Percentiles rank a stretch among this genome's conserved stretches.
Evolutionary conservation across 352 stramenopile species (phyloP).

Genomic region (Phytophthora vignae): DNA sequence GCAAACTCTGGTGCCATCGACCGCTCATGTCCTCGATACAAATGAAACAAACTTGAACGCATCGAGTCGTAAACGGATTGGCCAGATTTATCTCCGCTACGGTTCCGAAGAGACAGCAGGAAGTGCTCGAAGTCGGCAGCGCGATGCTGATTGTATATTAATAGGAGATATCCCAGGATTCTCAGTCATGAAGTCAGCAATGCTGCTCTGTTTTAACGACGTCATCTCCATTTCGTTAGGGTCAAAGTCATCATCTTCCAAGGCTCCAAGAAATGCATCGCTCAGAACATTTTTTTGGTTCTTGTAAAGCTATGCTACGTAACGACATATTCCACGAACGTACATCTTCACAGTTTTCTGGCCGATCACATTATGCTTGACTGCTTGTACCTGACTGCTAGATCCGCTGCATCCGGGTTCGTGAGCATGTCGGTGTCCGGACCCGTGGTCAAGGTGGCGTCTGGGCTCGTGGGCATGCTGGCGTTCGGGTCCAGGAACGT

Average conservation of each 20-base stretch:
- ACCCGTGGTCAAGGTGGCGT: too few species aligned
- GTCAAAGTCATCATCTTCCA: not conserved
- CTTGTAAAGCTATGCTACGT: too few species aligned
- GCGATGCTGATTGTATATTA: not conserved
- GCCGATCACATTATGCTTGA: not conserved
- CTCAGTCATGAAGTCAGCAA: not conserved
- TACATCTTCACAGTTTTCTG: too few species aligned
- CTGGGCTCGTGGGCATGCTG: too few species aligned
- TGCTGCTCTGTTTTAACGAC: not conserved
- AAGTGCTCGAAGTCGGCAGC: slow-evolving; percentile 7
- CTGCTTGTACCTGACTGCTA: too few species aligned
- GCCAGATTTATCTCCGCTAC: not conserved
- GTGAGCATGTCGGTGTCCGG: too few species aligned
- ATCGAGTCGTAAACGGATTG: slow-evolving; percentile 8
- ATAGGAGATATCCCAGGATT: not conserved
- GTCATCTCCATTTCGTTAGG: not conserved
- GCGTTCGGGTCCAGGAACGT: too few species aligned
- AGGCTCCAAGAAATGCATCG: not conserved
- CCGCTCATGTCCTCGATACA: not conserved
- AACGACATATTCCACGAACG: too few species aligned
- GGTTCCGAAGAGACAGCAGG: not conserved
- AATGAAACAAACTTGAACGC: slow-evolving; percentile 11
- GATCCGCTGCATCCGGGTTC: too few species aligned
- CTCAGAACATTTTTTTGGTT: too few species aligned
- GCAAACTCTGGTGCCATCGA: slow-evolving; percentile 5